Conservation (phyloP, 78 protist species). For the Dictyostelium purpureum region DNA sequence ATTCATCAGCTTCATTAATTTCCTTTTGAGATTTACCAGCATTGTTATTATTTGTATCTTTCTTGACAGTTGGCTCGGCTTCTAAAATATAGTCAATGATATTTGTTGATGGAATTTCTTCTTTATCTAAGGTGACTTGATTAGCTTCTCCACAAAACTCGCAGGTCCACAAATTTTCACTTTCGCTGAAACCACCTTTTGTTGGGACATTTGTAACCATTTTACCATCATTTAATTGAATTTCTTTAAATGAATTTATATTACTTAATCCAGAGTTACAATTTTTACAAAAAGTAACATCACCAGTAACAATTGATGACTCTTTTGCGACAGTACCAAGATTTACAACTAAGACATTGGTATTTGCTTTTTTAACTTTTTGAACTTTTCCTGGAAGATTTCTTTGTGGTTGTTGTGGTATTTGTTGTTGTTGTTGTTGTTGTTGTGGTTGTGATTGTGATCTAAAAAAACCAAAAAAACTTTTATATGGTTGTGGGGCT, state of each 20-base stretch:
- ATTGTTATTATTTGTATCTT: neutral
- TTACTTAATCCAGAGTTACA: constrained; percentile 46
- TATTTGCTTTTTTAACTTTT: constrained; percentile 55
- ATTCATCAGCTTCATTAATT: constrained; percentile 4
- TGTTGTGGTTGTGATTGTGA: neutral
- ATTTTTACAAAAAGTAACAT: constrained; percentile 55
- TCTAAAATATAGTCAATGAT: constrained; percentile 78
- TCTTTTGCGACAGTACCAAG: constrained; percentile 46
- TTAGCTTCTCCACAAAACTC: constrained; percentile 79
- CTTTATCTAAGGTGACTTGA: constrained; percentile 9
- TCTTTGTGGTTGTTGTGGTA: neutral
- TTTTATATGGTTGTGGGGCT: neutral
- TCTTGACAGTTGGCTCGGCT: neutral
- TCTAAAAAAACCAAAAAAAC: neutral
- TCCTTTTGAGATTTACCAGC: neutral
- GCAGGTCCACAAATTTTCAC: constrained; percentile 72
- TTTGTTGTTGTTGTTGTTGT: neutral
- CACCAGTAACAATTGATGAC: constrained; percentile 79
- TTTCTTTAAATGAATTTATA: constrained; percentile 5
- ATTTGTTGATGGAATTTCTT: constrained; percentile 66
- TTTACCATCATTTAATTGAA: constrained; percentile 18
- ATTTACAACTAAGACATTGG: constrained; percentile 47
- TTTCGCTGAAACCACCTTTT: constrained; percentile 22
- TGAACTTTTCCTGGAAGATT: neutral
- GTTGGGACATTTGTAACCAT: constrained; percentile 13